phyloP scores from a whole-genome alignment of 2,329 filamentous ascomycete genomes.

The Arthroderma uncinatum region DNA sequence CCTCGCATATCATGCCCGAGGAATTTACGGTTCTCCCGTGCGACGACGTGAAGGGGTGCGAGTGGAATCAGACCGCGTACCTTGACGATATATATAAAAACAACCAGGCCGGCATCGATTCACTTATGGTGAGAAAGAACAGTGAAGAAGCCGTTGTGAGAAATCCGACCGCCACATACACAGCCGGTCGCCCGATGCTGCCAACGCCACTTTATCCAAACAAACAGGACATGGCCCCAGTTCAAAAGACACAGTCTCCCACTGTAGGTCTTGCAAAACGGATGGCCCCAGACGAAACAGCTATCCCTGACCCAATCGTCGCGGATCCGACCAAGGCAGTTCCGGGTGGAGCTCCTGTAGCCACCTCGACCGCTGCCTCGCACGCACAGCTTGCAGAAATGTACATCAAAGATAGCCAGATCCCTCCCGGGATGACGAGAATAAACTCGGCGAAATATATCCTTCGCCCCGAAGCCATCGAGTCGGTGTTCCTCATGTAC shows the following conservation, averaged over 20 bases:
- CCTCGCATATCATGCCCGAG: conserved; percentile 47
- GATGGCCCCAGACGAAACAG: background rate
- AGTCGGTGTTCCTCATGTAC: conserved; percentile 83
- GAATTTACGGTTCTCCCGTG: conserved; percentile 36
- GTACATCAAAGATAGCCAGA: conserved; percentile 33
- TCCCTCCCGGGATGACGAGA: conserved; percentile 33
- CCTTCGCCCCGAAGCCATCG: conserved; percentile 67
- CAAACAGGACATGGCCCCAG: background rate
- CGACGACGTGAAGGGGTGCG: conserved; percentile 9
- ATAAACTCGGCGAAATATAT: conserved; percentile 26
- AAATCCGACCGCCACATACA: background rate
- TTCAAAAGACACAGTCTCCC: conserved; percentile 16
- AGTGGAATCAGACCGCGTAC: conserved; percentile 16
- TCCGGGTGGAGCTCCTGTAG: conserved; percentile 9
- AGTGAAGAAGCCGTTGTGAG: conserved; percentile 18
- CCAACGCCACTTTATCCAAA: background rate
- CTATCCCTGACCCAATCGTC: conserved; percentile 2
- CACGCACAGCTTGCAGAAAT: conserved; percentile 31
- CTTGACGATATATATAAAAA: conserved; percentile 11
- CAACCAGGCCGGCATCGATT: background rate
- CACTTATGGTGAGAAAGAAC: conserved; percentile 6
- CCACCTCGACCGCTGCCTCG: conserved; percentile 22
- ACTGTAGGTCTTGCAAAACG: conserved; percentile 13
- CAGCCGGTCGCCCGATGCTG: conserved; percentile 7
- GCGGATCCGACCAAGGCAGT: background rate